Percentiles rank a stretch among this genome's conserved stretches.
Evolutionary conservation across 805 yeast genomes (phyloP).

Genomic region (Saturnispora quitensis): DNA sequence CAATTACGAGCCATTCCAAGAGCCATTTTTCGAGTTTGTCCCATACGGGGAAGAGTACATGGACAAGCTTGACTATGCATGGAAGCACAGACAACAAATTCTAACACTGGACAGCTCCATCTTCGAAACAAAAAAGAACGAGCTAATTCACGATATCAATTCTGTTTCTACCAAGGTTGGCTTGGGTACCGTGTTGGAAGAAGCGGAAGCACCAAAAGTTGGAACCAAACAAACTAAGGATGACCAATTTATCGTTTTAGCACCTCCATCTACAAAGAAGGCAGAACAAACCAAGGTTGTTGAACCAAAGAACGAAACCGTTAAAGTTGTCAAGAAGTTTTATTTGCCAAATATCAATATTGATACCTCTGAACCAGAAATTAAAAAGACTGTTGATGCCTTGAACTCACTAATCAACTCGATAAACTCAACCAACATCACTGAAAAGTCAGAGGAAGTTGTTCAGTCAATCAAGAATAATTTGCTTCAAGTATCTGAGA

Average conservation of each 20-base stretch:
- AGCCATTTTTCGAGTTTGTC: slow-evolving; percentile 50
- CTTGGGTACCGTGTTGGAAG: slow-evolving; percentile 31
- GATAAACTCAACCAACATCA: slow-evolving; percentile 18
- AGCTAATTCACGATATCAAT: slow-evolving; percentile 6
- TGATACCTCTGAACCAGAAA: slow-evolving; percentile 24
- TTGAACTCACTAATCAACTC: slow-evolving; percentile 30
- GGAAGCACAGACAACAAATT: slow-evolving; percentile 20
- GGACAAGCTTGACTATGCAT: slow-evolving; percentile 36
- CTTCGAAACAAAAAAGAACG: slow-evolving; percentile 4
- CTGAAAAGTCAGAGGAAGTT: slow-evolving; percentile 17
- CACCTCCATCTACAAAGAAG: neutral
- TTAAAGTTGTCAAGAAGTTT: neutral
- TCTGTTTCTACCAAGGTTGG: slow-evolving; percentile 25
- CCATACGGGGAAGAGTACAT: slow-evolving; percentile 55
- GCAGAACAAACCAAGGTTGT: neutral
- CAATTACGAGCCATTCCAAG: slow-evolving; percentile 50
- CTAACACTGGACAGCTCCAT: slow-evolving; percentile 11
- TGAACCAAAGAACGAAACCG: slow-evolving; percentile 6
- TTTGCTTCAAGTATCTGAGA: slow-evolving; percentile 17
- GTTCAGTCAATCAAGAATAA: slow-evolving; percentile 18
- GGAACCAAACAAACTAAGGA: slow-evolving; percentile 32
- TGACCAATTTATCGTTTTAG: slow-evolving; percentile 5
- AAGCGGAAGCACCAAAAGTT: slow-evolving; percentile 27
- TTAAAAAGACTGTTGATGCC: slow-evolving; percentile 28
- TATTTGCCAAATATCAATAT: slow-evolving; percentile 25